A percentile compares a stretch with the other conserved stretches of the same genome.
Evolutionary conservation across 148 eudicot species (phyloP).

Genomic region (Rhododendron ferrugineum): DNA sequence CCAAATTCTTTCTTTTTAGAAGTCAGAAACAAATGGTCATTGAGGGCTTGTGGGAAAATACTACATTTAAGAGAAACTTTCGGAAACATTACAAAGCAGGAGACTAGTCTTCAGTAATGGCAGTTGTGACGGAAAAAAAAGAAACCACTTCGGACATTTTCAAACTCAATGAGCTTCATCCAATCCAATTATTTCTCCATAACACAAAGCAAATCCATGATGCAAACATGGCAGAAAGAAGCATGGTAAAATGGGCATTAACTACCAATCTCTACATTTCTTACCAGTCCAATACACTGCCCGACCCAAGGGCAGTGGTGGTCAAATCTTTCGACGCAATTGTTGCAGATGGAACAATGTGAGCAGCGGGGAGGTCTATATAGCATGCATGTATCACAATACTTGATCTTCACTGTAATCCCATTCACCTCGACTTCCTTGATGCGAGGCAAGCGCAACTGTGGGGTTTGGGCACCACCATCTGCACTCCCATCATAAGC

Average conservation of each 20-base stretch:
- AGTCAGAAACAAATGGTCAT: background rate
- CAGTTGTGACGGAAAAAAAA: background rate
- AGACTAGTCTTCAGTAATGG: background rate
- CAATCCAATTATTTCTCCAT: background rate
- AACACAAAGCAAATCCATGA: background rate
- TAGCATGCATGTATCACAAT: slow-evolving; percentile 99
- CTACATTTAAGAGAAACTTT: background rate
- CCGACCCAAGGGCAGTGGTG: slow-evolving; percentile 99
- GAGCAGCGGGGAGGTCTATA: slow-evolving; percentile 99
- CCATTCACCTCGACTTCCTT: slow-evolving; percentile 98
- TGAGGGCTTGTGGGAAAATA: background rate
- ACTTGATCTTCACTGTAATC: slow-evolving; percentile 82
- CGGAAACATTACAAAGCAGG: background rate
- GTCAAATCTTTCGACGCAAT: slow-evolving; percentile 96
- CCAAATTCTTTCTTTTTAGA: background rate
- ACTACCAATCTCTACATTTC: slow-evolving; percentile 13
- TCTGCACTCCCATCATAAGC: slow-evolving; percentile 68
- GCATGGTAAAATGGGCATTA: slow-evolving; percentile 4
- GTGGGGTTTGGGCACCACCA: slow-evolving; percentile 91
- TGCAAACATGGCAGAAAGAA: background rate
- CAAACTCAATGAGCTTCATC: background rate
- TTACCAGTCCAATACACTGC: slow-evolving; percentile 97
- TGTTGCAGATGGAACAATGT: slow-evolving; percentile 97
- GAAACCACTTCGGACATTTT: background rate
- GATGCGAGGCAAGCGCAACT: slow-evolving; percentile 76